Evolutionary conservation across 2,329 filamentous ascomycete species (phyloP).

Genomic region (Camptophora hylomeconis): DNA sequence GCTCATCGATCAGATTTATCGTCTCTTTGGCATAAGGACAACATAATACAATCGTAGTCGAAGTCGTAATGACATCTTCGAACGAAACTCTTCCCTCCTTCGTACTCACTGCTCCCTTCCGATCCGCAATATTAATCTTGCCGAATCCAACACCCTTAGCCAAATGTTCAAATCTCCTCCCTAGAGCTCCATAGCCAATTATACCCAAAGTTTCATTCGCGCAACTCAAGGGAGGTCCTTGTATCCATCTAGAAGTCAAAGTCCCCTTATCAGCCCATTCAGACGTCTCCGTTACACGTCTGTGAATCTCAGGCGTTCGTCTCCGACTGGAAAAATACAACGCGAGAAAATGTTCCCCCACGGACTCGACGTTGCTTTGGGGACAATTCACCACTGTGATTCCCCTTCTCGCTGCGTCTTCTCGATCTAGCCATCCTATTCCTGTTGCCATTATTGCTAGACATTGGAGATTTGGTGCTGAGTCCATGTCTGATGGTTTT

Average conservation of each 20-base stretch:
- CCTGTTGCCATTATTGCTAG: conserved; percentile 35
- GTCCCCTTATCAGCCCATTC: conserved; percentile 30
- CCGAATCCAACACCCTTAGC: conserved; percentile 33
- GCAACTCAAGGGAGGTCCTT: conserved; percentile 30
- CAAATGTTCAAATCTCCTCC: conserved; percentile 34
- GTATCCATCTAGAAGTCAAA: conserved; percentile 20
- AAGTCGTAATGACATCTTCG: conserved; percentile 19
- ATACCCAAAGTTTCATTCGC: conserved; percentile 37
- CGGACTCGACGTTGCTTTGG: conserved; percentile 34
- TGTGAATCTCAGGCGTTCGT: conserved; percentile 26
- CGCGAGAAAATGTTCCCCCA: conserved; percentile 38
- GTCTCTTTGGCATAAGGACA: conserved; percentile 22
- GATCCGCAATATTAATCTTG: conserved; percentile 34
- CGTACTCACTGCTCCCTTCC: conserved; percentile 23
- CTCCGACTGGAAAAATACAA: conserved; percentile 36
- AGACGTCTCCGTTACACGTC: conserved; percentile 20
- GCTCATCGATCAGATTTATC: conserved; percentile 22
- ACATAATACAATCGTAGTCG: conserved; percentile 22
- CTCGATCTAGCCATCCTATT: conserved; percentile 34
- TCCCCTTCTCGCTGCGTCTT: conserved; percentile 28
- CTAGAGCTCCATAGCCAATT: conserved; percentile 37
- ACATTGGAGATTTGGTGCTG: conserved; percentile 30
- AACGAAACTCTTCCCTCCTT: conserved; percentile 16
- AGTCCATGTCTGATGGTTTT: conserved; percentile 27
- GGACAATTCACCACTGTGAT: conserved; percentile 35